A percentile compares a stretch with the other conserved stretches of the same genome.
These are phyloP conservation scores for Cladosporium sp. DNA, from an alignment of 2,329 filamentous ascomycete genomes.

Conservation along the genomic window DNA sequence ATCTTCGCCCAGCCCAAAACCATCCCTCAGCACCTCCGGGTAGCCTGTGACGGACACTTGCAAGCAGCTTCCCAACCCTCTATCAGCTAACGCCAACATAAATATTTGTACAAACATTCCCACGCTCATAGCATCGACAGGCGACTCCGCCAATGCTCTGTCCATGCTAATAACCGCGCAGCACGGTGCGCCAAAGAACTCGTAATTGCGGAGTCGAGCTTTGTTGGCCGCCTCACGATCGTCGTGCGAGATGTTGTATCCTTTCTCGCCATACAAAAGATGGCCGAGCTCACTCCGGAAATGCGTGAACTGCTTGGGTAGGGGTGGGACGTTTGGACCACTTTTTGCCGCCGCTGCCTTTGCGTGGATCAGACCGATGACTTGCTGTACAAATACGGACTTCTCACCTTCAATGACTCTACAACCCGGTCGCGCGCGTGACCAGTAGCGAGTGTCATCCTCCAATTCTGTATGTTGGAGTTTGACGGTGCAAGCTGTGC, in stretches of 20 bases:
- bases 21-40: constrained; percentile 20
- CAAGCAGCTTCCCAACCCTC: constrained; percentile 21
- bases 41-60: constrained; percentile 23
- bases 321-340: constrained; percentile 16
- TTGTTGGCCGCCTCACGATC: constrained; percentile 12
- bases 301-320: constrained; percentile 19
- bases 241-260: constrained; percentile 18
- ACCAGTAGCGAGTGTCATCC: constrained; percentile 6
- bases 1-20: constrained; percentile 18
- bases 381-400: not conserved
- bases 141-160: constrained; percentile 6
- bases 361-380: not conserved
- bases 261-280: constrained; percentile 21
- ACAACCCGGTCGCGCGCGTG: constrained; percentile 18
- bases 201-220: constrained; percentile 20
- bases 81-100: constrained; percentile 20
- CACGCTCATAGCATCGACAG: constrained; percentile 18
- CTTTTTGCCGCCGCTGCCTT: constrained; percentile 5
- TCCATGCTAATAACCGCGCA: constrained; percentile 21
- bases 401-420: constrained; percentile 6
- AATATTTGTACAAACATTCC: constrained; percentile 26
- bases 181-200: constrained; percentile 23
- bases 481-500: constrained; percentile 20
- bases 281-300: constrained; percentile 22
- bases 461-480: constrained; percentile 21